Conservation (phyloP, 2,329 filamentous ascomycete species). For the Scolecobasidium constrictum region DNA sequence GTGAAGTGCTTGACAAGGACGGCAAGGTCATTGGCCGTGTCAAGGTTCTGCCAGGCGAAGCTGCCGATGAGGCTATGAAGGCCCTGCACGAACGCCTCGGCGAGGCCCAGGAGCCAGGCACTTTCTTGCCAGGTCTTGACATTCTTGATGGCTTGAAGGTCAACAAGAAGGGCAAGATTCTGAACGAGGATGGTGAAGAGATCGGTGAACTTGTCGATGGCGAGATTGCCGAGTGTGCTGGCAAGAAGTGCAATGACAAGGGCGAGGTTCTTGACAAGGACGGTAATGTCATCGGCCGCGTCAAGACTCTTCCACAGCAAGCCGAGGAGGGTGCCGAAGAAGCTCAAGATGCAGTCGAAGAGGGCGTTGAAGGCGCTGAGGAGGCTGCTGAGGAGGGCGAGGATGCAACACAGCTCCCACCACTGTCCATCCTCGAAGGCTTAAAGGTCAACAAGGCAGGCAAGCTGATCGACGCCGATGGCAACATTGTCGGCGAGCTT, state of each 20-base stretch:
- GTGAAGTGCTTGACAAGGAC: conserved; percentile 39
- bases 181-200: conserved; percentile 41
- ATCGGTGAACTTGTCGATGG: conserved; percentile 46
- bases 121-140: conserved; percentile 32
- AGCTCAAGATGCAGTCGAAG: conserved; percentile 18
- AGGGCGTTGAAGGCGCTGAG: conserved; percentile 20
- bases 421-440: conserved; percentile 38
- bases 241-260: conserved; percentile 54
- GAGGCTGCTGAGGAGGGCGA: conserved; percentile 20
- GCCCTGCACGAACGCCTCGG: conserved; percentile 33
- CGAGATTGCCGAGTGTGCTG: conserved; percentile 49
- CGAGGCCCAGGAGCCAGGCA: conserved; percentile 30
- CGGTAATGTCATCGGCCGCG: conserved; percentile 52
- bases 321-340: conserved; percentile 22
- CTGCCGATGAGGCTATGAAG: conserved; percentile 39
- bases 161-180: conserved; percentile 46
- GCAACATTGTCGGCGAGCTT: conserved; percentile 37
- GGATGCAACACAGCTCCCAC: conserved; percentile 27
- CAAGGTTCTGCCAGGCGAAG: conserved; percentile 36
- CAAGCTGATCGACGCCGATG: conserved; percentile 37
- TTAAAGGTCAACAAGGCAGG: conserved; percentile 39
- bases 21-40: conserved; percentile 40
- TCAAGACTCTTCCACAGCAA: conserved; percentile 40
- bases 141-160: conserved; percentile 43
- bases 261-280: conserved; percentile 55